A percentile compares a stretch with the other conserved stretches of the same genome.
Evolutionary conservation across 768 basidiomycete species (phyloP).

Genomic region (Cyclocybe aegerita): DNA sequence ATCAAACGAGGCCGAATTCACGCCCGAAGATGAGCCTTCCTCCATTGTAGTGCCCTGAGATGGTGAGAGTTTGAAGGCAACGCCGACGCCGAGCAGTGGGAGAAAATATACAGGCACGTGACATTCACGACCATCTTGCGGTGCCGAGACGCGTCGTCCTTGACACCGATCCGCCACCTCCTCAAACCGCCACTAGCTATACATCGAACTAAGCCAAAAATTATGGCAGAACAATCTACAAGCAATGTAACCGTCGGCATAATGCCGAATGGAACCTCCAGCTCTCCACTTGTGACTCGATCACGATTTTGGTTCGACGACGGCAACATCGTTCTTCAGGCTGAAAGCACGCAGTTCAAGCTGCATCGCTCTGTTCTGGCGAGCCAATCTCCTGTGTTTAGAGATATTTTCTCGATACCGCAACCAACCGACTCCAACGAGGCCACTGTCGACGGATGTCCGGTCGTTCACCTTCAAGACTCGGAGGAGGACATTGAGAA

Average conservation of each 20-base stretch:
- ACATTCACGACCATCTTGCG: neutral
- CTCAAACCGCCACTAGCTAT: neutral
- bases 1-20: constrained; percentile 37
- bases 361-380: constrained; percentile 8
- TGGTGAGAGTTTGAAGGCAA: neutral
- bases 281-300: neutral
- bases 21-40: constrained; percentile 5
- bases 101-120: neutral
- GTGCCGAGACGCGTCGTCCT: neutral
- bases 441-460: too few relatives aligned
- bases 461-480: too few relatives aligned
- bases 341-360: constrained; percentile 1
- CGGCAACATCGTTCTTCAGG: constrained; percentile 11
- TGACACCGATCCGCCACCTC: neutral
- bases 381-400: neutral
- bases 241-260: too few relatives aligned
- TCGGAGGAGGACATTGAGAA: too few relatives aligned
- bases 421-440: too few relatives aligned
- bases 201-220: neutral
- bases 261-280: too few relatives aligned
- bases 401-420: neutral
- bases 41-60: neutral
- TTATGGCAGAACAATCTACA: neutral
- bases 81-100: neutral
- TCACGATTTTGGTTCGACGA: constrained; percentile 11